Evolutionary conservation across 345 rosid genomes (phyloP).

Genomic region (Turritis glabra): DNA sequence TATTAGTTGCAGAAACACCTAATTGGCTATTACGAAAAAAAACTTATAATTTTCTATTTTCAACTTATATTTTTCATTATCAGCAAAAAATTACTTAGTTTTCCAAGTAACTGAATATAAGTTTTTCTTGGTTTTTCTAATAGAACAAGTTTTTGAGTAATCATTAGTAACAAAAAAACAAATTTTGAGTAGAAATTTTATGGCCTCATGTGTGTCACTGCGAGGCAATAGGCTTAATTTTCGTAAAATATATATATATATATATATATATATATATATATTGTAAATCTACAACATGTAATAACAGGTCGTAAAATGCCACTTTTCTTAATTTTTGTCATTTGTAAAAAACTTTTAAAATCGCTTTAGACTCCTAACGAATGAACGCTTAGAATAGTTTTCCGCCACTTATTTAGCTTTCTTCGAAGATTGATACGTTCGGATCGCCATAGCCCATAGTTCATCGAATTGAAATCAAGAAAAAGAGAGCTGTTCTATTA

Average conservation of each 20-base stretch:
- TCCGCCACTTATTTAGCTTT: neutral
- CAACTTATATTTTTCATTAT: too few species aligned
- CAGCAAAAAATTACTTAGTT: too few species aligned
- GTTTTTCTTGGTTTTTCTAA: neutral
- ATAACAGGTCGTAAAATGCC: neutral
- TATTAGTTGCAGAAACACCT: constrained; percentile 19
- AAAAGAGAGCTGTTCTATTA: neutral
- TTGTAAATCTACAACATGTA: neutral
- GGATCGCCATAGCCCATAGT: neutral
- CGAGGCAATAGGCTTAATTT: neutral
- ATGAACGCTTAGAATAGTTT: neutral
- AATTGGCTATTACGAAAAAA: neutral
- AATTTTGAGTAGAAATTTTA: neutral
- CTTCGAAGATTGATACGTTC: neutral
- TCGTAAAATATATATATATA: too few species aligned
- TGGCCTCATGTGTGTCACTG: neutral
- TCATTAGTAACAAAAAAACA: neutral
- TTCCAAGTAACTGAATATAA: neutral
- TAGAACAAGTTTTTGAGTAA: neutral
- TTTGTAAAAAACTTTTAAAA: too few species aligned
- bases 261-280: too few species aligned
- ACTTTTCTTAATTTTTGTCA: too few species aligned
- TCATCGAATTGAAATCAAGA: neutral
- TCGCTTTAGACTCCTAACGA: neutral
- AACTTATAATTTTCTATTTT: too few species aligned